Conservation (phyloP, 768 basidiomycete genomes). For the Hirschioporus abietinus region DNA sequence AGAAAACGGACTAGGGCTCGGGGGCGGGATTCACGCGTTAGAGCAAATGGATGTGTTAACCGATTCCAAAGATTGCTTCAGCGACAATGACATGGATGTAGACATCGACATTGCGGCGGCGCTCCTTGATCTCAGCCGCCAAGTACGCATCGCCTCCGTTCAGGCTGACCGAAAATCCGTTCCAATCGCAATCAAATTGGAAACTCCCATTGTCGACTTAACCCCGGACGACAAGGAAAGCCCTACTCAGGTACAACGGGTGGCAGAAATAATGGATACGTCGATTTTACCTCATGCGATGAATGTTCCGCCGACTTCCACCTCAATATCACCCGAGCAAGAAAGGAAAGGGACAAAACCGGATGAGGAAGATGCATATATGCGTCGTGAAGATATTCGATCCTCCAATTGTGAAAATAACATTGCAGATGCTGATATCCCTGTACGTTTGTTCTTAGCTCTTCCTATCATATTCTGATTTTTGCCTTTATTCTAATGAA, state of each 20-base stretch:
- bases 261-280: neutral
- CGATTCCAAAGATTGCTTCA: neutral
- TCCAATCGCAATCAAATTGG: neutral
- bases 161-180: neutral
- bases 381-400: neutral
- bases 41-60: neutral
- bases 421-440: neutral
- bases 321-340: neutral
- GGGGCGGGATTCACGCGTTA: neutral
- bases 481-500: neutral
- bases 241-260: neutral
- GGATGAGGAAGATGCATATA: neutral
- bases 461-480: neutral
- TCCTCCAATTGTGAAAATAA: neutral
- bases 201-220: neutral
- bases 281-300: neutral
- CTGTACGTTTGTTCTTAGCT: neutral
- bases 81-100: neutral
- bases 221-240: neutral
- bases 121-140: constrained; percentile 1
- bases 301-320: neutral
- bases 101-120: constrained; percentile 2
- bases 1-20: neutral
- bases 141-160: constrained; percentile 1
- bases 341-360: neutral